Conservation (phyloP, 108 stramenopile genomes). For the Fragilariopsis cylindrus region DNA sequence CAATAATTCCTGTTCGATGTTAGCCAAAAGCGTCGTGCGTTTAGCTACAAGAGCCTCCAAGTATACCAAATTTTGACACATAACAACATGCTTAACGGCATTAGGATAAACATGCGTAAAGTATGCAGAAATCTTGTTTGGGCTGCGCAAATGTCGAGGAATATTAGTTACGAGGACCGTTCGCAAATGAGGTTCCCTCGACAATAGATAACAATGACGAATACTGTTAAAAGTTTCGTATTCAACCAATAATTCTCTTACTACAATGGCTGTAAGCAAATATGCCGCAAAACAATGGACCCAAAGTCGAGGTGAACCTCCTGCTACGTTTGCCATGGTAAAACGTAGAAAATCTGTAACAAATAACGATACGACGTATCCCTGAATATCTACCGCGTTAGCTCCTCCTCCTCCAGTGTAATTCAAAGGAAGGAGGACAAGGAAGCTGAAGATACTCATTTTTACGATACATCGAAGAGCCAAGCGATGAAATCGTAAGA, state of each 20-base stretch:
- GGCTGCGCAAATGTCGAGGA: constrained; percentile 82
- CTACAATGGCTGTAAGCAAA: constrained; percentile 81
- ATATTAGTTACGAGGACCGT: constrained; percentile 87
- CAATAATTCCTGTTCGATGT: constrained; percentile 78
- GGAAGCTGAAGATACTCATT: constrained; percentile 85
- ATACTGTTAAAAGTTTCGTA: constrained; percentile 87
- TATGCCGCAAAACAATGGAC: constrained; percentile 88
- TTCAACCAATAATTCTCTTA: constrained; percentile 76
- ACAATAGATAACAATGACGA: constrained; percentile 84
- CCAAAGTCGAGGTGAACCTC: constrained; percentile 81
- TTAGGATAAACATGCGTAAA: constrained; percentile 89
- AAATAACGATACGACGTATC: constrained; percentile 67
- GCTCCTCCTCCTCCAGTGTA: constrained; percentile 80
- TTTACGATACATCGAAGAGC: constrained; percentile 88
- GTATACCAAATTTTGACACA: constrained; percentile 83
- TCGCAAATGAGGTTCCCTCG: constrained; percentile 82
- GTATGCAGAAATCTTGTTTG: constrained; percentile 72
- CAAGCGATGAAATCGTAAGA: constrained; percentile 84
- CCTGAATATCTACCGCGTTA: constrained; percentile 71
- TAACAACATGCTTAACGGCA: constrained; percentile 78
- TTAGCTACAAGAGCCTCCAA: constrained; percentile 64
- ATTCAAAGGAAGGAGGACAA: constrained; percentile 84
- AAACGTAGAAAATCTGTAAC: constrained; percentile 87
- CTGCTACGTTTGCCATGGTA: constrained; percentile 85
- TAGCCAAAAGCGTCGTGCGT: constrained; percentile 63